A percentile compares a stretch with the other conserved stretches of the same genome.
These are phyloP conservation scores for Aureobasidium subglaciale DNA, from an alignment of 2,329 filamentous ascomycete species.

Conservation along the genomic window DNA sequence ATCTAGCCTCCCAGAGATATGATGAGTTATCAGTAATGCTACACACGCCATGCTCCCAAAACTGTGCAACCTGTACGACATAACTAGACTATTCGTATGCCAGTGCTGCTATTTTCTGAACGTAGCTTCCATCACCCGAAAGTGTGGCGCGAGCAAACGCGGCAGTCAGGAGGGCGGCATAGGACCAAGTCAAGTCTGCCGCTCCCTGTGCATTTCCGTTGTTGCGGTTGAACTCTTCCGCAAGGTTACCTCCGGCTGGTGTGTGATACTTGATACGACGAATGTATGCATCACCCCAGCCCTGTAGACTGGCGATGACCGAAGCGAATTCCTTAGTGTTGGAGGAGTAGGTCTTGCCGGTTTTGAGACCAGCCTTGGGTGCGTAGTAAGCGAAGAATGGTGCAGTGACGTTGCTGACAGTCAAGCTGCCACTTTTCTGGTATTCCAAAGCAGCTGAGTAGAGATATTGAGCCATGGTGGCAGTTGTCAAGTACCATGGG, in stretches of 20 bases:
- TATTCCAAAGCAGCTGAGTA: conserved; percentile 23
- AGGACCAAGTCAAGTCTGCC: conserved; percentile 29
- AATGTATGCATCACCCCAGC: conserved; percentile 31
- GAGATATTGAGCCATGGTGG: conserved; percentile 27
- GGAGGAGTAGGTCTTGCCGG: conserved; percentile 22
- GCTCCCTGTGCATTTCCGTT: conserved; percentile 25
- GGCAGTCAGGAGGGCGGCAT: conserved; percentile 28
- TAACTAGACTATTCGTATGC: neutral
- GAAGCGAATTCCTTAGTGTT: conserved; percentile 20
- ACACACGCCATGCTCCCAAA: neutral
- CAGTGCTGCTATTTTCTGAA: neutral
- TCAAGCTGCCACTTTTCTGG: conserved; percentile 20
- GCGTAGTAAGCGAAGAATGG: conserved; percentile 31
- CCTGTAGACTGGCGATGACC: conserved; percentile 23
- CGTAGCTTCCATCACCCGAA: neutral
- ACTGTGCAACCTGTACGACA: neutral
- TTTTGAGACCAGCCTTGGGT: conserved; percentile 20
- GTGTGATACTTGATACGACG: conserved; percentile 28
- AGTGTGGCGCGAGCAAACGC: conserved; percentile 24
- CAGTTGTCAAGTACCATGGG: conserved; percentile 31
- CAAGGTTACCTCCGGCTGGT: conserved; percentile 22
- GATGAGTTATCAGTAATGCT: conserved; percentile 1
- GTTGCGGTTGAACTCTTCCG: conserved; percentile 28
- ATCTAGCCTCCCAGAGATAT: neutral
- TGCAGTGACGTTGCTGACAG: conserved; percentile 24